These are phyloP conservation scores for Corynascus novoguineensis DNA, from an alignment of 495 filamentous ascomycete species.

Conservation along the genomic window DNA sequence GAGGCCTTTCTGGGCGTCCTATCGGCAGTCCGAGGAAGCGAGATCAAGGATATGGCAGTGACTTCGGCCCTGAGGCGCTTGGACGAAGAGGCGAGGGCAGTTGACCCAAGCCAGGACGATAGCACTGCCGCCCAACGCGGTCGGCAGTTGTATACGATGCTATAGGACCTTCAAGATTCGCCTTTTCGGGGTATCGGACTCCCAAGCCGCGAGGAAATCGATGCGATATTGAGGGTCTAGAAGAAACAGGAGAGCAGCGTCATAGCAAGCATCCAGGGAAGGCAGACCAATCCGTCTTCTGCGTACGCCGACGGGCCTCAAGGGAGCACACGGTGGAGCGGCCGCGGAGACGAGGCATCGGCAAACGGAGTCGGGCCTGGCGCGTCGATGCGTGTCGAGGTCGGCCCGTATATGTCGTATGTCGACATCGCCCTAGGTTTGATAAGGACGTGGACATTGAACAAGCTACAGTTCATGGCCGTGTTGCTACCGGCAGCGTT, in stretches of 20 bases:
- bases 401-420: background rate
- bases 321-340: background rate
- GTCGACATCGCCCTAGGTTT: background rate
- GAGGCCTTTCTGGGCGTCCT: background rate
- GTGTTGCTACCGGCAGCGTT: background rate
- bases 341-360: background rate
- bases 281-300: background rate
- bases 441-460: background rate
- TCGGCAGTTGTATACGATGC: background rate
- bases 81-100: background rate
- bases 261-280: too few species aligned
- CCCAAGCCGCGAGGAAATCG: background rate
- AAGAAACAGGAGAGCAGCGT: too few species aligned
- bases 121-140: background rate
- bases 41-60: background rate
- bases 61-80: background rate
- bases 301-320: background rate
- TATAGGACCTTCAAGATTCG: background rate
- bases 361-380: background rate
- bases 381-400: too few species aligned
- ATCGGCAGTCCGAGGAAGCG: background rate
- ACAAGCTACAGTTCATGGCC: background rate
- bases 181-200: background rate
- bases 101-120: background rate
- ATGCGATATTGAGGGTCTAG: background rate